Base-by-base conservation (phyloP, 495 filamentous ascomycete genomes). In the Choiromyces venosus region DNA sequence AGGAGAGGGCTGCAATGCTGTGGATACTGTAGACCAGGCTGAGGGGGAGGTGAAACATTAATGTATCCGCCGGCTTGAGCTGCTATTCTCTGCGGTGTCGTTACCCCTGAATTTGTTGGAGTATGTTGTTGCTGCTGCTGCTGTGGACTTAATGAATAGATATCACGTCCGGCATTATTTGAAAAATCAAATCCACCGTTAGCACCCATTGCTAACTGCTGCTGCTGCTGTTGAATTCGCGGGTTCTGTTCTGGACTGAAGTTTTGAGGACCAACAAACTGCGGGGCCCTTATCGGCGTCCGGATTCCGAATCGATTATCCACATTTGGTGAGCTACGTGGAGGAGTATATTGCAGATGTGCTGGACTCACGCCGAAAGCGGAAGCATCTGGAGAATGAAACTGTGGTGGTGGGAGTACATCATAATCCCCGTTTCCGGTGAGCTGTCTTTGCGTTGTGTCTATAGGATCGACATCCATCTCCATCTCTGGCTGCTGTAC, bases 401-500 rank as follows among this genome's bases (percentile, higher is more conserved):
- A 37, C 33, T 56, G 66, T 38, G 39, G 72, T 76, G 71, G 74
- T n/a, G 70, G 40, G 61, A 70, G 40, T 29, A 44, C 37, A 39
- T 73, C 74, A 29, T 76, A 77, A 9, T 67, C 37, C 9, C 65
- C 42, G 29, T 44, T 65, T 21, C 37, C 66, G 18, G 75, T 38
- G 36, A 72, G 61, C 10, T 73, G 66, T 33, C 35, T 73, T 69
- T 70, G 75, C 71, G 74, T 19, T 16, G 66, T 46, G n/a, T 67
- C 37, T 9, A 21, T n/a, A 14, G 52, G 69, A 70, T 77, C 75
- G n/a, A 77, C 73, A 36, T 77, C 75, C 75, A 77, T 77, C 33
- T 77, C 66, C 1, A 44, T 70, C 67, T 42, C 18, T 10, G 66
- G 36, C 36, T 77, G 74, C 6, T 61, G 52, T 61, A 39, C 7